Evolutionary conservation across 768 basidiomycete genomes (phyloP), one percentile per base, ranked within the genome.

Genomic region (Pisolithus tinctorius): DNA sequence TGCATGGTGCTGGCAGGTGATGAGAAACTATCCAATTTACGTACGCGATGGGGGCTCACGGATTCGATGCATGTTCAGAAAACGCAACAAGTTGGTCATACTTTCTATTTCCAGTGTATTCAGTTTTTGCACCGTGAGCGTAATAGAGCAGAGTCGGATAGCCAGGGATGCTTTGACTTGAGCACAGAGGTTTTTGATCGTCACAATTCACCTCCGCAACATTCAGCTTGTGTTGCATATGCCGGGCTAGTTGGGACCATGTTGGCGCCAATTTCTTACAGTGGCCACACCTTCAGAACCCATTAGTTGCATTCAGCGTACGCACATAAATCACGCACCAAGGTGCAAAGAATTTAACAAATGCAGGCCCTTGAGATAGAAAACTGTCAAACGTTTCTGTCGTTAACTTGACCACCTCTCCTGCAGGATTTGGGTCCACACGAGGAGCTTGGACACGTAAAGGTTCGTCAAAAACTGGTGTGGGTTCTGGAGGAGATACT

Each of bases 121-220:
- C 93, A 1, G 81, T 80, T 63, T 74, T 79, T 2, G 76, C 83
- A 7, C 79, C 76, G 4, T 65, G 63, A 11, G 76, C 76, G 26
- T 80, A 88, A 73, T 86, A 86, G 40, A 81, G 69, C 39, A 98
- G 71, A 45, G 86, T 89, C 1, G 95, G 95, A 67, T 89, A 99
- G 1, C 91, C 93, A 27, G 76, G 63, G 16, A 99, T 76, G 3
- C 74, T 77, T 50, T 92, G 75, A 11, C 69, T 60, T 42, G 74
- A 71, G 68, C 95, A 99, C 5, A 93, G 62, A 0, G 74, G 65
- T 39, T 74, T 71, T 58, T 93, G 72, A 1, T 74, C 80, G 16
- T 97, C 95, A 61, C 95, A 99, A 62, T 99, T 81, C 13, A 99
- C 85, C 55, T 95, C 83, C 2, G 84, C 93, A 8, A 99, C 71